Base-by-base conservation (phyloP, 345 rosid genomes). In the Turnera subulata region DNA sequence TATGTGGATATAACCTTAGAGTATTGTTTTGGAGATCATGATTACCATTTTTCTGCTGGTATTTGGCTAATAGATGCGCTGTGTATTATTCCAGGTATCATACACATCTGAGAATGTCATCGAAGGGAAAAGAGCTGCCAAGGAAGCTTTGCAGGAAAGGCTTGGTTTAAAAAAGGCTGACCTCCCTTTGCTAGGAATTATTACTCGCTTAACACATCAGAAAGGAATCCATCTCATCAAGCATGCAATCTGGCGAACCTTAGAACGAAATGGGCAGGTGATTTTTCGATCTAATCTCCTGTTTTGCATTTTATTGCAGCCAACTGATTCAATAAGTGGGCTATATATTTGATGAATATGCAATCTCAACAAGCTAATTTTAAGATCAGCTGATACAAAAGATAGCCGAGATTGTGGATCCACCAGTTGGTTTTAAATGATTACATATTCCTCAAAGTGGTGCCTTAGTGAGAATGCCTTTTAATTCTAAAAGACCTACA, bases 181-280 rank as follows among this genome's bases (percentile, higher is more conserved):
- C 63, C 77, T 81, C 47, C 98, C 98, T 35, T 42, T 89, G 55
- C 80, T 92, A 15, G 98, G 95, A 55, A 83, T 89, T 59, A 78
- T 89, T 59, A 76, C 87, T 21, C 95, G 96, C 59, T 84, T 92
- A 64, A 92, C 98, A 24, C 96, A 83, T 70, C 98, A 92, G 72
- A 92, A 92, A 77, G 98, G 98, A 66, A 88, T 89, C 65, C 93
- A 84, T 73, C 85, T 89, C 56, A 92, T 92, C 76, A 83, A 89
- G 74, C 93, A 92, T 59, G 98, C 98, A 11, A 83, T 92, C 17
- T 62, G 73, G 81, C 96, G 70, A 56, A 71, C 91, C 40, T 78
- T 92, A 73, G 95, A 89, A 37, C 84, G 91, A 9, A 68, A 68
- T 55, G 98, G 98, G 77, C 98, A 89, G 86, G 97, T 91, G 37